These are phyloP conservation scores for Ceratobasidium sp. DNA, from an alignment of 1,284 basidiomycete genomes.

Conservation along the genomic window DNA sequence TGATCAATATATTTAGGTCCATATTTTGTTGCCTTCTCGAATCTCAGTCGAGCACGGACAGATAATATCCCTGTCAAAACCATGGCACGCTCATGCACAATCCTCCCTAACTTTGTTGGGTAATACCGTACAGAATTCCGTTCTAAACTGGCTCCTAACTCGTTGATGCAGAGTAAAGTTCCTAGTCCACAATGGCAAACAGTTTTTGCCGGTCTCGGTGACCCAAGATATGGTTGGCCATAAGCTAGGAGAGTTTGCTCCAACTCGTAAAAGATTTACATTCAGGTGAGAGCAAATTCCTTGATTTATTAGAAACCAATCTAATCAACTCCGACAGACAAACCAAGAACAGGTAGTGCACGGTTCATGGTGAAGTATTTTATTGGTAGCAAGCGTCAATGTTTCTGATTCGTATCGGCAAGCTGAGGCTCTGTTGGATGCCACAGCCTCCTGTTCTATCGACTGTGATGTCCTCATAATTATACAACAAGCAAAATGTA, in stretches of 20 bases:
- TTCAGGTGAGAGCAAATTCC: conserved; percentile 64
- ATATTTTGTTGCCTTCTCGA: conserved; percentile 94
- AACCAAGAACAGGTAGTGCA: conserved; percentile 50
- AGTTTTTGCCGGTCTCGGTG: conserved; percentile 84
- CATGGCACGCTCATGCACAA: conserved; percentile 87
- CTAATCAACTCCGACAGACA: conserved; percentile 41
- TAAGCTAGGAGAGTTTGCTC: conserved; percentile 94
- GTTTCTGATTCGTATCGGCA: too few species aligned
- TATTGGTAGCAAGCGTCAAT: background rate
- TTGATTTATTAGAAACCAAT: conserved; percentile 3
- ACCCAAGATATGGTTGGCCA: conserved; percentile 99
- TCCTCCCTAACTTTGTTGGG: conserved; percentile 96
- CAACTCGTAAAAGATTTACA: conserved; percentile 78
- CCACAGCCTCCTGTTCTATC: too few species aligned
- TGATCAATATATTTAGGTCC: conserved; percentile 66
- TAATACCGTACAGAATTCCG: conserved; percentile 46
- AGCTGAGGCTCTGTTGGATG: too few species aligned
- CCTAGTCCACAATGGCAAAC: conserved; percentile 93
- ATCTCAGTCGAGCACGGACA: conserved; percentile 81
- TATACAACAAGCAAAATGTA: too few species aligned
- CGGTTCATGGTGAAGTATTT: background rate
- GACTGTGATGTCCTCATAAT: too few species aligned
- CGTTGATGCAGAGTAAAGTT: conserved; percentile 69
- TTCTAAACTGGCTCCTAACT: conserved; percentile 36
- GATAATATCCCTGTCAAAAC: conserved; percentile 90